Base-by-base conservation (phyloP, 2,329 filamentous ascomycete species). In the Coniochaeta hoffmannii region DNA sequence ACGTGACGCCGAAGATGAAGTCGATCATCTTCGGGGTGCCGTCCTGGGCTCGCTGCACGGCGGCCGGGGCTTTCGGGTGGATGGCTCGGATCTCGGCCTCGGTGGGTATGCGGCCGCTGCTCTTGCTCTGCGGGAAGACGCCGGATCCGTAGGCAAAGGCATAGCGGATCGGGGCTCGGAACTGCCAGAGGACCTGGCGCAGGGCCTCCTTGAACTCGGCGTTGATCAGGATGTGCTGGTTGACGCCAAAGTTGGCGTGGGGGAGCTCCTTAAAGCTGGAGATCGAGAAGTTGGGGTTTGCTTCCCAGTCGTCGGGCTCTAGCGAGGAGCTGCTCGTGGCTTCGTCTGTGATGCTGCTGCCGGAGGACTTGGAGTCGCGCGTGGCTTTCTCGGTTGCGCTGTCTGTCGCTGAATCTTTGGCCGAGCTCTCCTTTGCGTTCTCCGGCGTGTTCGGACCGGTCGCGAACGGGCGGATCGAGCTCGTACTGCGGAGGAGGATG, bases 101-200 rank as follows among this genome's bases (percentile, higher is more conserved):
- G 24, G 82, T 76, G 53, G 85, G 74, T 58, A 74, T 71, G 58
- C 73, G 71, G 61, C 80, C 80, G 55, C 72, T 69, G n/a, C 71
- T 66, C 57, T 70, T 75, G 22, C 75, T 76, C 69, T 99, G 94
- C 0, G 92, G 86, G 66, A 99, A 99, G 10, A 99, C 94, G 4
- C 94, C 94, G 6, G 93, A 97, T 22, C 94, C 94, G 67, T 99
- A 99, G 1, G 94, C 94, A 70, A 99, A 96, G 14, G 92, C 93
- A 75, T 97, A 97, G 55, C 92, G 85, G 62, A 99, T 96, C 0
- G 94, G 93, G 0, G 94, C 93, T 53, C 87, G 81, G 71, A 99
- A 97, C 65, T 95, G 84, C 82, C 91, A 94, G 22, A 97, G 76
- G 60, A 97, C 89, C 64, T 91, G 84, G 54, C 92, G 85, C 64